Evolutionary conservation across 805 yeast species (phyloP).

Genomic region (Clavispora santaluciae): DNA sequence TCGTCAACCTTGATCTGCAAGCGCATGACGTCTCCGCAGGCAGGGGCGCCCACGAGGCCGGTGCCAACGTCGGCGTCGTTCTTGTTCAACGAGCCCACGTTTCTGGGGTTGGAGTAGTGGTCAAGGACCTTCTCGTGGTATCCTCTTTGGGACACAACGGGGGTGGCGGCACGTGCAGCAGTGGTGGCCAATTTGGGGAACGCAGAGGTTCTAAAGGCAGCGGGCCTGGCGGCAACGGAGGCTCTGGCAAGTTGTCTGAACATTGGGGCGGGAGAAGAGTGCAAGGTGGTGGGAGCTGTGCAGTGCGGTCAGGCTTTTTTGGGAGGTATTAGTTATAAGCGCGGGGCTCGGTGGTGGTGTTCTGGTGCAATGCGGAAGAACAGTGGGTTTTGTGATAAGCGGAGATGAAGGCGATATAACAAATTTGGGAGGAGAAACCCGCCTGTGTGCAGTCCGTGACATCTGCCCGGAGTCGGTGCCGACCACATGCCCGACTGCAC

Average conservation of each 20-base stretch:
- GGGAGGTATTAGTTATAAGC: too few relatives aligned
- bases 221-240: constrained; percentile 5
- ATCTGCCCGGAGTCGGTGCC: constrained; percentile 3
- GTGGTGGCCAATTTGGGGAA: background rate
- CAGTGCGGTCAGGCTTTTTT: too few relatives aligned
- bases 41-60: constrained; percentile 98
- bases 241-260: constrained; percentile 16
- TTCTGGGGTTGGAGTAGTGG: constrained; percentile 94
- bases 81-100: constrained; percentile 91
- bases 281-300: constrained; percentile 2
- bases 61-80: constrained; percentile 78
- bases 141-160: constrained; percentile 19
- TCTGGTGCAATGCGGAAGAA: too few relatives aligned
- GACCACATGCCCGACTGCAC: background rate
- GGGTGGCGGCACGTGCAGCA: background rate
- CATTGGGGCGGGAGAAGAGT: constrained; percentile 4
- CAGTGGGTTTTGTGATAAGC: constrained; percentile 2
- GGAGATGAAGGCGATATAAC: constrained; percentile 1
- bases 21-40: constrained; percentile 99
- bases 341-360: too few relatives aligned
- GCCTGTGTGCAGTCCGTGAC: background rate
- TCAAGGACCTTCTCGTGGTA: constrained; percentile 94
- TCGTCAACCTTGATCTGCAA: constrained; percentile 92
- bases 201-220: background rate
- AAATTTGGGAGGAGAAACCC: constrained; percentile 1